phyloP scores from a whole-genome alignment of 306 rosid genomes.

The Fragaria iinumae region DNA sequence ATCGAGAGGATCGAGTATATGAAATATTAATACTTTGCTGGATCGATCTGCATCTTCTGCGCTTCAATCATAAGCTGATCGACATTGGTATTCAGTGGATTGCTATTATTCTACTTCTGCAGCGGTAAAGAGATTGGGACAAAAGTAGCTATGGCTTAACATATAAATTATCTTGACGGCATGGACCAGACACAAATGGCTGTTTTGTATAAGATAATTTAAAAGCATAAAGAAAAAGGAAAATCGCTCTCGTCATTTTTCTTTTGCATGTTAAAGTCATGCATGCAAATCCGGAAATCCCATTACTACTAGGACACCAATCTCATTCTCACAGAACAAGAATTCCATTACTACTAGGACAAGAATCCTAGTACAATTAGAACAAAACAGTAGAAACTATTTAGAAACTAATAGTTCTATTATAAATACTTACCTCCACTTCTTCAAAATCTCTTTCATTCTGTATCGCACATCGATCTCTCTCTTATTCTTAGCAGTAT shows the following conservation, averaged over 20 bases:
- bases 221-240: not conserved
- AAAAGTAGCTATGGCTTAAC: not conserved
- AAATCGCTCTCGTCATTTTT: not conserved
- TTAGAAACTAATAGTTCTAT: not conserved
- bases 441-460: no score
- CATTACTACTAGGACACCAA: no score
- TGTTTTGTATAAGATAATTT: not conserved
- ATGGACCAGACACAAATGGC: not conserved
- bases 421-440: slow-evolving; percentile 18
- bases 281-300: no score
- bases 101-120: not conserved
- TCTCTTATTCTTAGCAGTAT: not conserved
- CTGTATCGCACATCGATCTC: not conserved
- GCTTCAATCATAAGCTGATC: not conserved
- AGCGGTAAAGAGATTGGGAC: not conserved
- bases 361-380: not conserved
- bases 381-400: not conserved
- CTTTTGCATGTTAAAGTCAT: not conserved
- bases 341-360: not conserved
- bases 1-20: not conserved
- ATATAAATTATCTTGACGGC: not conserved
- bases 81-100: not conserved
- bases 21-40: not conserved
- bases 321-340: no score
- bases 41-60: not conserved